phyloP scores from a whole-genome alignment of 805 yeast genomes.

The Starmerella khaoyaiensis region DNA sequence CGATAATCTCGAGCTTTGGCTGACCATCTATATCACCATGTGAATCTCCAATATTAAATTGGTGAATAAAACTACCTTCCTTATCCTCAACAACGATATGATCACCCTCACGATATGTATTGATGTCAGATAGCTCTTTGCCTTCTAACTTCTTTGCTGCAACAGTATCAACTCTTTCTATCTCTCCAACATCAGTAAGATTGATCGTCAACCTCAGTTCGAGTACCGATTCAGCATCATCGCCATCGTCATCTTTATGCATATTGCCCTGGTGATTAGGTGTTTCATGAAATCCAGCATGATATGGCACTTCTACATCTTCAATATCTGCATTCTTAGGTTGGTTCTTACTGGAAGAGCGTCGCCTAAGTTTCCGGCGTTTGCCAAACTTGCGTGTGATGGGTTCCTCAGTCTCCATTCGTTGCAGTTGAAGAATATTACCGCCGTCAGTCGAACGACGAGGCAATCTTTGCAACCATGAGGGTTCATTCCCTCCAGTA shows the following conservation, averaged over 20 bases:
- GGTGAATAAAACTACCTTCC: slow-evolving; percentile 65
- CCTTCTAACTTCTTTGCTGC: slow-evolving; percentile 19
- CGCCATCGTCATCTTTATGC: not conserved
- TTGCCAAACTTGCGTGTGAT: slow-evolving; percentile 1
- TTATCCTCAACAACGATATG: slow-evolving; percentile 66
- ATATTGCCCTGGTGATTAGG: not conserved
- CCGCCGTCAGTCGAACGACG: slow-evolving; percentile 48
- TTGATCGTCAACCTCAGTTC: slow-evolving; percentile 15
- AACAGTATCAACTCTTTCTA: slow-evolving; percentile 17
- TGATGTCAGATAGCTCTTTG: slow-evolving; percentile 21
- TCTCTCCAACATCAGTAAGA: slow-evolving; percentile 11
- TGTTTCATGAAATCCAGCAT: not conserved
- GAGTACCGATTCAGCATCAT: slow-evolving; percentile 4
- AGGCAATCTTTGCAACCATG: slow-evolving; percentile 81
- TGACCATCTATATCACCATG: slow-evolving; percentile 12
- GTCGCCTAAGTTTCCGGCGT: not conserved
- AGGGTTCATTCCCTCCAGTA: slow-evolving; percentile 47
- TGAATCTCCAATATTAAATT: slow-evolving; percentile 31
- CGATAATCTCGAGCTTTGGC: slow-evolving; percentile 16
- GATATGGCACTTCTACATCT: slow-evolving; percentile 1
- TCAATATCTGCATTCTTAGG: not conserved
- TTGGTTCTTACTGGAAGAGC: not conserved
- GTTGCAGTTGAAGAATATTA: slow-evolving; percentile 65
- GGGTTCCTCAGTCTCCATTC: slow-evolving; percentile 58
- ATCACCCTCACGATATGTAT: slow-evolving; percentile 57